Evolutionary conservation across 2,329 filamentous ascomycete genomes (phyloP).

Genomic region (Myriangium duriaei): DNA sequence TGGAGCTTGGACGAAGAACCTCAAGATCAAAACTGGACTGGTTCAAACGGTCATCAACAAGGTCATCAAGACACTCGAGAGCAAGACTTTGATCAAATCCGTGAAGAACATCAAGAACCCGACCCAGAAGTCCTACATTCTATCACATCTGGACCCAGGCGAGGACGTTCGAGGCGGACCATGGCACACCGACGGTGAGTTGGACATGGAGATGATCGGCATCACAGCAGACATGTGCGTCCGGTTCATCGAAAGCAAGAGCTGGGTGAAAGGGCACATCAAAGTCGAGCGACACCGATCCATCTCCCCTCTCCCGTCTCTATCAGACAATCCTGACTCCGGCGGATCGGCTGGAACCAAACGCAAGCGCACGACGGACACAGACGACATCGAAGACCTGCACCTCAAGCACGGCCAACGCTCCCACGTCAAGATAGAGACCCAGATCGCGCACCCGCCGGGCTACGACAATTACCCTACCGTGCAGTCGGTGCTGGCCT

Average conservation of each 20-base stretch:
- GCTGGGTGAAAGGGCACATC: conserved; percentile 47
- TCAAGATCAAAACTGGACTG: conserved; percentile 68
- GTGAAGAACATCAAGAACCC: conserved; percentile 89
- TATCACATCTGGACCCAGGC: conserved; percentile 68
- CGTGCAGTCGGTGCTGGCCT: conserved; percentile 60
- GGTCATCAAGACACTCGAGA: conserved; percentile 71
- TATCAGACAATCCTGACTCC: background rate
- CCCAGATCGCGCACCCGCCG: conserved; percentile 20
- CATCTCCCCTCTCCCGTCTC: conserved; percentile 2
- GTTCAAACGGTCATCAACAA: conserved; percentile 74
- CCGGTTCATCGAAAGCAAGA: conserved; percentile 57
- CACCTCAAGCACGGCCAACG: conserved; percentile 20
- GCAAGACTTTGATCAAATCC: conserved; percentile 68
- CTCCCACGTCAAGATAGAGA: conserved; percentile 15
- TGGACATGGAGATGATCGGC: conserved; percentile 81
- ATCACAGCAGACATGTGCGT: conserved; percentile 62
- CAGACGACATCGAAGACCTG: conserved; percentile 21
- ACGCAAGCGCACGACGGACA: conserved; percentile 18
- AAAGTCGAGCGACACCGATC: conserved; percentile 10
- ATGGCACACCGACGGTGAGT: conserved; percentile 84
- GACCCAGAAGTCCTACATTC: conserved; percentile 92
- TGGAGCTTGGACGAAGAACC: conserved; percentile 82
- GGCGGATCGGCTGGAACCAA: conserved; percentile 20
- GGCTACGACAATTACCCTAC: conserved; percentile 59
- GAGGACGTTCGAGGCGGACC: conserved; percentile 87